Percentiles rank a stretch among this genome's conserved stretches.
Evolutionary conservation across 257 asterid species (phyloP).

Genomic region (Solanum infundibuliforme): DNA sequence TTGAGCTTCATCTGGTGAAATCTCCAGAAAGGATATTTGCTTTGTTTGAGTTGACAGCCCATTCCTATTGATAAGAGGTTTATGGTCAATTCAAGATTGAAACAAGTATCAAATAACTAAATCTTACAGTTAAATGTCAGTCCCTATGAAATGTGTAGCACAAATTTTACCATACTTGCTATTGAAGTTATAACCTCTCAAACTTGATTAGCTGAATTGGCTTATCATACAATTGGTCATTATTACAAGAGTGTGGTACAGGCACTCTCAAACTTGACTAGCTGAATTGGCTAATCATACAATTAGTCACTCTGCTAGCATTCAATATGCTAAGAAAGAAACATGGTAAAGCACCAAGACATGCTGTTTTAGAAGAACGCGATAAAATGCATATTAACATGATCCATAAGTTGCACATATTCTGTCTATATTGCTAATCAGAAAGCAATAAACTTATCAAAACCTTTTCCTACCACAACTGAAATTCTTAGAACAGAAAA

Average conservation of each 20-base stretch:
- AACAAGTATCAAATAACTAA: neutral
- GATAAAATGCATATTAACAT: neutral
- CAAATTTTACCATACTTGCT: neutral
- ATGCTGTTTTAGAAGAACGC: neutral
- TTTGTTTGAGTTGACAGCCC: slow-evolving; percentile 80
- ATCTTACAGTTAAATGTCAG: neutral
- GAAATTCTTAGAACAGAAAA: neutral
- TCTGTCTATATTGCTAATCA: neutral
- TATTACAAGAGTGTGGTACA: neutral
- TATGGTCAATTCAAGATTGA: slow-evolving; percentile 3
- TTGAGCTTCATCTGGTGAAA: slow-evolving; percentile 70
- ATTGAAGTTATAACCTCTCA: neutral
- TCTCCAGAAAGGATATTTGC: slow-evolving; percentile 76
- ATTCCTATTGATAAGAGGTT: slow-evolving; percentile 39
- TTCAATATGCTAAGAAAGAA: neutral
- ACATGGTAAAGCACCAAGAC: neutral
- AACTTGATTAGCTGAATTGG: neutral
- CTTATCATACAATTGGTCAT: neutral
- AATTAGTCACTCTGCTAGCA: neutral
- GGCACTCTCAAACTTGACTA: neutral
- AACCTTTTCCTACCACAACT: neutral
- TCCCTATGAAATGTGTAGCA: neutral
- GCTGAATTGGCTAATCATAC: neutral
- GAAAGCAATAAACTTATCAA: neutral
- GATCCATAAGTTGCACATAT: neutral